phyloP scores from a whole-genome alignment of 805 yeast genomes.

The Hanseniaspora occidentalis region DNA sequence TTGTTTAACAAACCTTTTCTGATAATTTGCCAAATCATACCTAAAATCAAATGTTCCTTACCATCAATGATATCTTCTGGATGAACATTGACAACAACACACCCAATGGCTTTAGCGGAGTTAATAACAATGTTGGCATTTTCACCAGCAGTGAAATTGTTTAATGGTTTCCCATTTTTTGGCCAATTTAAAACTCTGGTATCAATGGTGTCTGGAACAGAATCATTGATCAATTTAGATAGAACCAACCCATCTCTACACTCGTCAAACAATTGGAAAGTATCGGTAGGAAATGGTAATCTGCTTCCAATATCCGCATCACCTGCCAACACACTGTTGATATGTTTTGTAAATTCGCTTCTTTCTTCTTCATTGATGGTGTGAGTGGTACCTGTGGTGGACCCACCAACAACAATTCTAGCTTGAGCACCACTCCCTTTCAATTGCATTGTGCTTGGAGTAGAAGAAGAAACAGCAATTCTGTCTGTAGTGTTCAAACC shows the following conservation, averaged over 20 bases:
- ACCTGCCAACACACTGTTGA: slow-evolving; percentile 82
- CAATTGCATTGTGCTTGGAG: slow-evolving; percentile 30
- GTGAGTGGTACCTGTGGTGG: slow-evolving; percentile 86
- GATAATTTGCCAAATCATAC: slow-evolving; percentile 93
- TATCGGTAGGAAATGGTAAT: slow-evolving; percentile 84
- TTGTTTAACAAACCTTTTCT: slow-evolving; percentile 90
- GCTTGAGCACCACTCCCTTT: slow-evolving; percentile 49
- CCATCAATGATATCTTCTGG: slow-evolving; percentile 93
- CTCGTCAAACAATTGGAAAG: slow-evolving; percentile 93
- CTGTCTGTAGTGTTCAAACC: slow-evolving; percentile 17
- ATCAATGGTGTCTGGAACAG: slow-evolving; percentile 97
- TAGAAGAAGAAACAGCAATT: slow-evolving; percentile 17
- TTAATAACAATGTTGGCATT: slow-evolving; percentile 96
- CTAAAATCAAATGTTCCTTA: slow-evolving; percentile 81
- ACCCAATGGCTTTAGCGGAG: slow-evolving; percentile 98
- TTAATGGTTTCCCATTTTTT: slow-evolving; percentile 64
- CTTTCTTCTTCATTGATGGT: slow-evolving; percentile 96
- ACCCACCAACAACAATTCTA: slow-evolving; percentile 72
- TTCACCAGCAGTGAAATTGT: slow-evolving; percentile 91
- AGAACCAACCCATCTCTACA: slow-evolving; percentile 90
- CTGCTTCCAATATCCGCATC: slow-evolving; percentile 75
- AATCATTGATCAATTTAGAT: slow-evolving; percentile 89
- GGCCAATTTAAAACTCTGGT: slow-evolving; percentile 92
- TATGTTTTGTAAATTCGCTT: slow-evolving; percentile 89
- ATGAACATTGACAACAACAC: slow-evolving; percentile 95